Conservation (phyloP, 371 early-diverging fungal genomes). For the Capniomyces stellatus region DNA sequence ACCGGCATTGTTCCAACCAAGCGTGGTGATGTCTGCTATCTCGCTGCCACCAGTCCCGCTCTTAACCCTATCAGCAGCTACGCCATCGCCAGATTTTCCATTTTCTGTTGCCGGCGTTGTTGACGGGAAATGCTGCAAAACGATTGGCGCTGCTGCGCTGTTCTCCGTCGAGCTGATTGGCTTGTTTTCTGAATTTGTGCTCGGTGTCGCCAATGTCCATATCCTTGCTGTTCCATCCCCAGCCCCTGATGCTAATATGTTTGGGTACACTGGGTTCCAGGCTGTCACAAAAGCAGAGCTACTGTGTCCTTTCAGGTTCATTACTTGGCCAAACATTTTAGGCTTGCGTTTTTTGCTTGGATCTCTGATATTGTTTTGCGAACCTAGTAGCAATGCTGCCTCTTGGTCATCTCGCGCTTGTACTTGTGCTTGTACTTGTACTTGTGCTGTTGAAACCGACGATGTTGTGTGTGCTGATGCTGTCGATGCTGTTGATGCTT, state of each 20-base stretch:
- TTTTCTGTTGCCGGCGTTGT: no score
- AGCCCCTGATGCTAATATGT: slow-evolving; percentile 72
- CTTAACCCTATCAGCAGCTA: slow-evolving; percentile 25
- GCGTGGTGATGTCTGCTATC: slow-evolving; percentile 53
- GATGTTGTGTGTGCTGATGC: not conserved
- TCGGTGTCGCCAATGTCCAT: slow-evolving; percentile 42
- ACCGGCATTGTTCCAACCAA: slow-evolving; percentile 83
- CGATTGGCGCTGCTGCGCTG: not conserved
- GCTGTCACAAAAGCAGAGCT: slow-evolving; percentile 56
- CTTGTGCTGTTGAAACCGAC: not conserved
- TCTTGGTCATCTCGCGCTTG: not conserved
- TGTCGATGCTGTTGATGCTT: slow-evolving; percentile 5
- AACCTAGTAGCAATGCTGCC: not conserved
- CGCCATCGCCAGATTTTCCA: no score
- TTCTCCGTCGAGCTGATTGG: not conserved
- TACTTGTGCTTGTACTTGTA: not conserved
- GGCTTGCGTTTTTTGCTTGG: slow-evolving; percentile 2
- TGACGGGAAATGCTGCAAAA: slow-evolving; percentile 2
- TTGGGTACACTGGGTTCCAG: slow-evolving; percentile 56
- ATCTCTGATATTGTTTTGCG: not conserved
- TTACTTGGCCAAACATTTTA: slow-evolving; percentile 7
- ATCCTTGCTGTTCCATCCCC: slow-evolving; percentile 75
- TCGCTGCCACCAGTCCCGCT: slow-evolving; percentile 34
- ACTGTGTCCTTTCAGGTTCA: slow-evolving; percentile 33
- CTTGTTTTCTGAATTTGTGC: not conserved